Evolutionary conservation across 208 protist genomes (phyloP).

Genomic region (Spongospora subterranea): DNA sequence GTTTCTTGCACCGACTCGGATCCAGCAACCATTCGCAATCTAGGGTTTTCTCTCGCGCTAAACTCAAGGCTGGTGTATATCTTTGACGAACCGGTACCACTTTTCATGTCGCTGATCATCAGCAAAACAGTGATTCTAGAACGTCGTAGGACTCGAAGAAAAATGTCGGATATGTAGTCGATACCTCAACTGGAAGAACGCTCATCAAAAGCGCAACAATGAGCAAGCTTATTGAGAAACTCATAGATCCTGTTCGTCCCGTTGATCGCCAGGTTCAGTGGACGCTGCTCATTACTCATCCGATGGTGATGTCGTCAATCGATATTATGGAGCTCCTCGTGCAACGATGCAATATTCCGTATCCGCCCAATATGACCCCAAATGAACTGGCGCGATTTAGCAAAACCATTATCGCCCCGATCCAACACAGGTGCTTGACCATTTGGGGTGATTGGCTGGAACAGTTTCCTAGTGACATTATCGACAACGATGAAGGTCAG

Average conservation of each 20-base stretch:
- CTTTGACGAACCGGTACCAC: constrained; percentile 8
- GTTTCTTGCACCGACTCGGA: neutral
- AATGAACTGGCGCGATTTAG: neutral
- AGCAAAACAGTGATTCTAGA: neutral
- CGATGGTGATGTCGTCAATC: neutral
- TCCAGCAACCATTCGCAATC: neutral
- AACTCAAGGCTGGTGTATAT: neutral
- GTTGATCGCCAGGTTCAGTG: neutral
- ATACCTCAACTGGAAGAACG: neutral
- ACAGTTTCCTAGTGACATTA: neutral
- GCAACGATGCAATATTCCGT: neutral
- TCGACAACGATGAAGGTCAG: neutral
- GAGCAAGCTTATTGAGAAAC: neutral
- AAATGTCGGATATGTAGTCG: neutral
- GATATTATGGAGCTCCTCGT: constrained; percentile 28
- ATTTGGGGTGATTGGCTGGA: neutral
- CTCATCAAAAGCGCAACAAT: neutral
- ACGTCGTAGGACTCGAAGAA: neutral
- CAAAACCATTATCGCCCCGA: neutral
- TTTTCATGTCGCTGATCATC: neutral
- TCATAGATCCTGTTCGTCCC: neutral
- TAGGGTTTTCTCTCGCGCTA: neutral
- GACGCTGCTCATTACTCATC: neutral
- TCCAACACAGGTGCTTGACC: neutral
- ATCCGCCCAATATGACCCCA: constrained; percentile 26